These are phyloP conservation scores for Phaeoacremonium minimum DNA, from an alignment of 2,329 filamentous ascomycete genomes.

Conservation along the genomic window DNA sequence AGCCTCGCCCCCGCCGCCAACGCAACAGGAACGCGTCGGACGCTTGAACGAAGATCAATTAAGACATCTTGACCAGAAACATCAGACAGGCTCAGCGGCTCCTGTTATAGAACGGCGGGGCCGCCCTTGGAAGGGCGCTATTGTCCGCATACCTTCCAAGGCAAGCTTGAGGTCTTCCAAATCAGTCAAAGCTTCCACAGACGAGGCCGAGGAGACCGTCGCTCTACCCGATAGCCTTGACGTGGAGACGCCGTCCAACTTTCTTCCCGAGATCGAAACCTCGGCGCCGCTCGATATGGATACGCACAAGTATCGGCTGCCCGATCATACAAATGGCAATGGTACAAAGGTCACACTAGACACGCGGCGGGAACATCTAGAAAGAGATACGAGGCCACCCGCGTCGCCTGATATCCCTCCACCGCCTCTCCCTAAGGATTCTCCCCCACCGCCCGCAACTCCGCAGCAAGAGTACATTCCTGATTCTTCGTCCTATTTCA, in stretches of 20 bases:
- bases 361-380: constrained; percentile 53
- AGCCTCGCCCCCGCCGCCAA: constrained; percentile 25
- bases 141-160: constrained; percentile 43
- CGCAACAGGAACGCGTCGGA: constrained; percentile 49
- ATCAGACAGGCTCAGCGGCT: constrained; percentile 49
- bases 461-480: constrained; percentile 37
- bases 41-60: constrained; percentile 68
- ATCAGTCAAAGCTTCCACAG: constrained; percentile 8
- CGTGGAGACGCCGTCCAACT: constrained; percentile 23
- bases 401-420: constrained; percentile 30
- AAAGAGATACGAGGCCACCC: constrained; percentile 39
- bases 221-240: constrained; percentile 18
- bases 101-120: constrained; percentile 60
- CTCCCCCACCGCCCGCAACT: constrained; percentile 31
- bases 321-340: constrained; percentile 66
- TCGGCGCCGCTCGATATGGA: constrained; percentile 58
- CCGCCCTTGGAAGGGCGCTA: constrained; percentile 67
- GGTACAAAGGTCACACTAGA: constrained; percentile 59
- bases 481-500: constrained; percentile 60
- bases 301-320: constrained; percentile 69
- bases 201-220: constrained; percentile 9
- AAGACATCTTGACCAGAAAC: constrained; percentile 63
- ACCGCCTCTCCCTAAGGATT: constrained; percentile 49
- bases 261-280: constrained; percentile 48
- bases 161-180: constrained; percentile 19